Percentiles rank a stretch among this genome's conserved stretches.
Evolutionary conservation across 768 basidiomycete species (phyloP).

Genomic region (Lentinula raphanica): DNA sequence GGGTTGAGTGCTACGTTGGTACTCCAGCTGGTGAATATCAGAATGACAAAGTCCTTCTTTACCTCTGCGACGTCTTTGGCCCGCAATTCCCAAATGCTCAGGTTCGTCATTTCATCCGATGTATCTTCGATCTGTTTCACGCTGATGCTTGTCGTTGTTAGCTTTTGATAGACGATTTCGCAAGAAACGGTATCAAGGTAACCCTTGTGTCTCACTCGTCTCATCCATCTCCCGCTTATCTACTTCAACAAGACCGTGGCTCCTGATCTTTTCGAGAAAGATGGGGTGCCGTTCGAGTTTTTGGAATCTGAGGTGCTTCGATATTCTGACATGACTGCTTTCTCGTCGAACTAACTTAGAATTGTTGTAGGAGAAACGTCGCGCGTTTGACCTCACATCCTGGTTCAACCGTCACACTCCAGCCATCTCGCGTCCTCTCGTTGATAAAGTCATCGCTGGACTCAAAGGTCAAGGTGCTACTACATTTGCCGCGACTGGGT

Average conservation of each 20-base stretch:
- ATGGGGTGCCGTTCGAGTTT: constrained; percentile 9
- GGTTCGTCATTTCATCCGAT: constrained; percentile 9
- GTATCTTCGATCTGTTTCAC: background rate
- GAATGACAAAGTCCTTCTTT: constrained; percentile 34
- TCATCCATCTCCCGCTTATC: background rate
- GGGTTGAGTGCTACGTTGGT: constrained; percentile 34
- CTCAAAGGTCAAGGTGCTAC: constrained; percentile 58
- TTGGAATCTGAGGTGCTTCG: background rate
- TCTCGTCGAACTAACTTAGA: background rate
- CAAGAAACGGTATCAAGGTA: constrained; percentile 11
- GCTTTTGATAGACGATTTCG: constrained; percentile 13
- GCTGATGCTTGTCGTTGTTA: background rate
- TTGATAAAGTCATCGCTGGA: constrained; percentile 52
- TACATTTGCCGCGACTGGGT: constrained; percentile 55
- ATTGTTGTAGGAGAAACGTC: background rate
- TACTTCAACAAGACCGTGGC: constrained; percentile 5
- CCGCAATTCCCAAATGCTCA: constrained; percentile 26
- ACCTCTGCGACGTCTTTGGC: constrained; percentile 36
- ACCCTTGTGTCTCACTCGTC: too few species aligned
- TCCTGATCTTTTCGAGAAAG: constrained; percentile 9
- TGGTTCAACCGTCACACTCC: constrained; percentile 26
- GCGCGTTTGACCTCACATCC: background rate
- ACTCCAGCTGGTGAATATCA: constrained; percentile 32
- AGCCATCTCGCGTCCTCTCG: constrained; percentile 35
- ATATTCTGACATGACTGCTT: background rate